Percentiles rank a stretch among this genome's conserved stretches.
phyloP scores from a whole-genome alignment of 2,329 filamentous ascomycete genomes.

The Sphaerulina musiva region DNA sequence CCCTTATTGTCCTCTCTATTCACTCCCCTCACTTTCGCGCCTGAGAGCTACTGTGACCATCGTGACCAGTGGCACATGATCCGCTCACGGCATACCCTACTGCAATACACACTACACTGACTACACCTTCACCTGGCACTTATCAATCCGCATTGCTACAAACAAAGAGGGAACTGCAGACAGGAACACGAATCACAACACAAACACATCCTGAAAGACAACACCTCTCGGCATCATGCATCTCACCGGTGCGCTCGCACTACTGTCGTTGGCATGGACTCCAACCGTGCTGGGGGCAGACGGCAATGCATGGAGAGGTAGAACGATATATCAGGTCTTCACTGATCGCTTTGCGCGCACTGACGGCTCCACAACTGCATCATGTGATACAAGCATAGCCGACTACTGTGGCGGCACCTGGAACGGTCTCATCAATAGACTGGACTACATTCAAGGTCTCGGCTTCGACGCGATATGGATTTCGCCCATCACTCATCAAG shows the following conservation, averaged over 20 bases:
- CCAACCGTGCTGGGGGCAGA: constrained; percentile 22
- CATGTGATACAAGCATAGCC: constrained; percentile 32
- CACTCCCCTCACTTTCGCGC: background rate
- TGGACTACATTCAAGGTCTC: constrained; percentile 56
- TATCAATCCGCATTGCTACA: constrained; percentile 1
- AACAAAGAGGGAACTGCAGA: background rate
- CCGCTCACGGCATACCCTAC: background rate
- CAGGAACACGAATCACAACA: background rate
- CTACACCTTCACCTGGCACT: constrained; percentile 1
- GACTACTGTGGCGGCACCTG: constrained; percentile 58
- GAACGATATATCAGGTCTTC: constrained; percentile 40
- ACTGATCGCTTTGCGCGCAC: constrained; percentile 39
- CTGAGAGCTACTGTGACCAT: constrained; percentile 1
- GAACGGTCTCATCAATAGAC: constrained; percentile 50
- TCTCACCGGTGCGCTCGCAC: constrained; percentile 10
- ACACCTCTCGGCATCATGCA: constrained; percentile 15
- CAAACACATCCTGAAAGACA: background rate
- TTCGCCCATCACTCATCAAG: constrained; percentile 49
- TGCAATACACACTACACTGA: background rate
- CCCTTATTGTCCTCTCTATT: constrained; percentile 8
- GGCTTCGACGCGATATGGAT: constrained; percentile 41
- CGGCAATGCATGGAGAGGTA: constrained; percentile 34
- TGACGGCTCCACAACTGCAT: constrained; percentile 37
- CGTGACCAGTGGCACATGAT: constrained; percentile 3
- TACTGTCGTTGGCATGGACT: constrained; percentile 22